Percentiles rank a stretch among this genome's conserved stretches.
phyloP scores from a whole-genome alignment of 805 yeast species.

The Candida succiphila region DNA sequence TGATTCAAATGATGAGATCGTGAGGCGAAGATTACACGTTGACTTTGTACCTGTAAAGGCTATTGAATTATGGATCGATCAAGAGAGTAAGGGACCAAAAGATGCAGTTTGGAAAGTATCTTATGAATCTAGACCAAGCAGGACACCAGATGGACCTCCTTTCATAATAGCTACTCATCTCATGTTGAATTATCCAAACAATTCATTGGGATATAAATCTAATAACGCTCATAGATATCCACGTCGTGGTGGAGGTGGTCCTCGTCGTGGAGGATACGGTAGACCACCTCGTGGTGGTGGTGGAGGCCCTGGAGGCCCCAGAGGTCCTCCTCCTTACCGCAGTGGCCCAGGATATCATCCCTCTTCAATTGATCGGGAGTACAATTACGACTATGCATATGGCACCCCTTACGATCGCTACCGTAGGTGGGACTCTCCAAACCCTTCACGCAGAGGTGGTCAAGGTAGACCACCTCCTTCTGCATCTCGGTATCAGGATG shows the following conservation, averaged over 20 bases:
- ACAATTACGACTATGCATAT: not conserved
- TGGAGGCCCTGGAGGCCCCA: not conserved
- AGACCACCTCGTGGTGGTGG: not conserved
- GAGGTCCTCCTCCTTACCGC: not conserved
- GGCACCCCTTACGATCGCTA: slow-evolving; percentile 2
- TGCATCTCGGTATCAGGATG: not conserved
- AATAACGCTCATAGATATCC: slow-evolving; percentile 3
- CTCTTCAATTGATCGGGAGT: not conserved
- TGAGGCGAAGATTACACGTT: slow-evolving; percentile 23
- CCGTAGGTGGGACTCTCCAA: not conserved
- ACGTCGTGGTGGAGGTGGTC: not conserved
- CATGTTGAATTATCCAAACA: slow-evolving; percentile 24
- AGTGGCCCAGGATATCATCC: not conserved
- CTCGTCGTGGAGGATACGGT: not conserved
- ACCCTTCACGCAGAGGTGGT: not conserved
- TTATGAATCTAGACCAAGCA: slow-evolving; percentile 24
- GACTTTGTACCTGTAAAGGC: slow-evolving; percentile 38
- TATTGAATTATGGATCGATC: slow-evolving; percentile 34
- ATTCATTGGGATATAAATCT: slow-evolving; percentile 23
- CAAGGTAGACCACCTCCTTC: not conserved
- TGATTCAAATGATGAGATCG: slow-evolving; percentile 9
- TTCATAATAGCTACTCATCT: slow-evolving; percentile 20
- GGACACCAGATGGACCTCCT: slow-evolving; percentile 9
- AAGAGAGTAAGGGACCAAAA: slow-evolving; percentile 32
- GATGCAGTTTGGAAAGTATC: slow-evolving; percentile 36